These are phyloP conservation scores for Cymbopogon citratus DNA, from an alignment of 176 grass and related monocot species.

Conservation along the genomic window DNA sequence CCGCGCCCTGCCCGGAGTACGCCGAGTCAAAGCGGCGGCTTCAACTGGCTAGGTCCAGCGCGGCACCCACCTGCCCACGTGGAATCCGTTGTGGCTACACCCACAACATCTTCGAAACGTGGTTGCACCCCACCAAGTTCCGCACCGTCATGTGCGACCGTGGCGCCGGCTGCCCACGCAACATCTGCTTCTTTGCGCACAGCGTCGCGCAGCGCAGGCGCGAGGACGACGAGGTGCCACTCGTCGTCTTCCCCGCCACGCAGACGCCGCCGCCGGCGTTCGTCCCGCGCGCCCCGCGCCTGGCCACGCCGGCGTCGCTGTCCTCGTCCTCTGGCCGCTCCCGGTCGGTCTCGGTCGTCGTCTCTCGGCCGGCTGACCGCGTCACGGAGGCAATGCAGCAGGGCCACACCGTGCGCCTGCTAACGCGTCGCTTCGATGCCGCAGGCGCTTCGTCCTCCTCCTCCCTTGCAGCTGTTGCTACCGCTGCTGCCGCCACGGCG, in stretches of 20 bases:
- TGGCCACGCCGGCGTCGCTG: background rate
- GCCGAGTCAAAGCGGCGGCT: background rate
- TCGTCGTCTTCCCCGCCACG: too few relatives aligned
- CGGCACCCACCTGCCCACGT: background rate
- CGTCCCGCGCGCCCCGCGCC: background rate
- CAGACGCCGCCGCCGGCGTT: too few relatives aligned
- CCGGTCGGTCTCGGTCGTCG: background rate
- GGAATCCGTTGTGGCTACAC: slow-evolving; percentile 29
- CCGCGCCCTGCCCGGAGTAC: slow-evolving; percentile 38
- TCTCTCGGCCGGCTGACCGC: background rate
- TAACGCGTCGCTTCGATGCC: background rate
- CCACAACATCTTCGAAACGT: slow-evolving; percentile 49
- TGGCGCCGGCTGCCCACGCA: background rate
- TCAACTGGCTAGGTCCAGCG: background rate
- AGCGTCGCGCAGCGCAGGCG: background rate
- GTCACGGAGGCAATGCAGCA: background rate
- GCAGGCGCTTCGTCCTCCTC: background rate
- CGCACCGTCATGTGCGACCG: slow-evolving; percentile 42
- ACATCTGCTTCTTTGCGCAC: slow-evolving; percentile 62
- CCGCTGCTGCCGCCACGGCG: background rate
- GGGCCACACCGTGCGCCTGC: background rate
- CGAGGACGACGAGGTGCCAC: background rate
- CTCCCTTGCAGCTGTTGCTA: background rate
- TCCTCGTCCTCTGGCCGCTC: background rate
- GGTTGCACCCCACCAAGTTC: slow-evolving; percentile 45